Evolutionary conservation across 2,329 filamentous ascomycete genomes (phyloP), one percentile per base, ranked within the genome.

Genomic region (Ceratocystis albifundus): DNA sequence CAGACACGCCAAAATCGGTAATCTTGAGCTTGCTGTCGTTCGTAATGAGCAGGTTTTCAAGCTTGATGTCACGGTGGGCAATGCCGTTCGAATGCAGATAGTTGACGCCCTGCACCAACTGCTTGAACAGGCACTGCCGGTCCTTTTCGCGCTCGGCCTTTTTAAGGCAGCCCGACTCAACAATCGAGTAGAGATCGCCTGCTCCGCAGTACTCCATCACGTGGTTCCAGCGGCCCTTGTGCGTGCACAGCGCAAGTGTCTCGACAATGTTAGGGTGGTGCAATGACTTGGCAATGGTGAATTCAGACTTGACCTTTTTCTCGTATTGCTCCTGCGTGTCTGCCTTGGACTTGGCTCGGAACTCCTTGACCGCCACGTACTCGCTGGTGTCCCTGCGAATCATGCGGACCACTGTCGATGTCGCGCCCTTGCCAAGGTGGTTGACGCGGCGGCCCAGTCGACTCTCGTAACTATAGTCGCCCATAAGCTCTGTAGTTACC

Each of bases 131-230:
- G 75, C 91, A 96, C 41, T 88, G 78, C 8, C 88, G 86, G 72
- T 95, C 89, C 66, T 81, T 79, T 17, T 82, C 78, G 67, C 86
- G 84, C 66, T 88, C 85, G 5, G 85, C 80, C 2, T 79, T 76
- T 66, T 79, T 82, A 69, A 95, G 83, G 71, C 88, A 87, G 44
- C 83, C 82, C 73, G 87, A 87, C 70, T 86, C 83, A 48, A 95
- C 86, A 12, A 96, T 77, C 69, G 81, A 80, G 74, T 88, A 93
- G 4, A 96, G 78, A 72, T 96, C 91, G 59, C 91, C 90, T 70
- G 90, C 84, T 2, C 84, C 81, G 77, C 91, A 96, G 74, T 89
- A 95, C 74, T 96, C 90, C 91, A 96, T 96, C 66, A 96, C 89
- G 74, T 95, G 89, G 74, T 90, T 92, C 88, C 89, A 95, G 48